These are phyloP conservation scores for Xylaria sp. DNA, from an alignment of 2,329 filamentous ascomycete species.

Conservation along the genomic window DNA sequence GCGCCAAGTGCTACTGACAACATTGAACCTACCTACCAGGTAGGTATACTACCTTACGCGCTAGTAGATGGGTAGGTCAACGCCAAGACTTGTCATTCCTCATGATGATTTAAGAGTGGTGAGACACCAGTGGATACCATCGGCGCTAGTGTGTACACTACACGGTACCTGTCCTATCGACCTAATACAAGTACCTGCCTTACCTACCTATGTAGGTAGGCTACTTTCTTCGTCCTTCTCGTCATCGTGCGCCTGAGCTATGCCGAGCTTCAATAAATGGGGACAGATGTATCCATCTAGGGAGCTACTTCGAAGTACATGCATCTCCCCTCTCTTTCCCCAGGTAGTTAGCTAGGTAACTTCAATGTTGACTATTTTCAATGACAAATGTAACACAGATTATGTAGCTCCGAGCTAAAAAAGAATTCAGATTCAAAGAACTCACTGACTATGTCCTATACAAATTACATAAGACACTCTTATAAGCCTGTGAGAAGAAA, in stretches of 20 bases:
- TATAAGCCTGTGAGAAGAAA: neutral
- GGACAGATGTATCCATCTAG: neutral
- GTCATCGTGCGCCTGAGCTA: constrained; percentile 27
- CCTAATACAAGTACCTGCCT: neutral
- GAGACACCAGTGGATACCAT: constrained; percentile 11
- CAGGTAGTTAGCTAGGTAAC: constrained; percentile 18
- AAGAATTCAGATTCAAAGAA: too few relatives aligned
- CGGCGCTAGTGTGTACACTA: neutral
- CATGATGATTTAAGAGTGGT: constrained; percentile 13
- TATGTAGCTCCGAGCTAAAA: too few relatives aligned
- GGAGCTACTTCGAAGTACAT: constrained; percentile 8
- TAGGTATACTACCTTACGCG: neutral
- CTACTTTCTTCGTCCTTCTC: constrained; percentile 1
- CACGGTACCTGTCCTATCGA: neutral
- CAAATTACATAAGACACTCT: too few relatives aligned
- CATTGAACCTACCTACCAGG: neutral
- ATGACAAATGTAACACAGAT: too few relatives aligned
- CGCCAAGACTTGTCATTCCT: constrained; percentile 12
- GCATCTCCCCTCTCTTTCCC: neutral
- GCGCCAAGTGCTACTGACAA: constrained; percentile 1
- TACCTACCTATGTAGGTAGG: too few relatives aligned
- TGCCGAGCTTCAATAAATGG: constrained; percentile 1
- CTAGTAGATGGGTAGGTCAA: neutral
- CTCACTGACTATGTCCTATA: too few relatives aligned
- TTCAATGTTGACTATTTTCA: neutral